These are phyloP conservation scores for Linum tenue DNA, from an alignment of 345 rosid genomes.

Conservation along the genomic window DNA sequence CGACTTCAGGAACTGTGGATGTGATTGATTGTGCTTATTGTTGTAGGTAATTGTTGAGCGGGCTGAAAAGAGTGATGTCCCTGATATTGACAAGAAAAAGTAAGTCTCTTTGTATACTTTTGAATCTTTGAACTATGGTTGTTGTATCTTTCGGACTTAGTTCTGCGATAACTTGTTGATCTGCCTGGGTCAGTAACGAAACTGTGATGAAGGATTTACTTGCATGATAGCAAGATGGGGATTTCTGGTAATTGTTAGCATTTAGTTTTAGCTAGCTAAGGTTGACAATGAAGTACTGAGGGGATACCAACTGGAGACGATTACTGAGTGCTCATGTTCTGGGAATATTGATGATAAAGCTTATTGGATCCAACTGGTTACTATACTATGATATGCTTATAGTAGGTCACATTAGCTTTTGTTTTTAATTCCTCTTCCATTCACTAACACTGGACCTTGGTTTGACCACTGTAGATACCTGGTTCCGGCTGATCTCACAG, in stretches of 20 bases:
- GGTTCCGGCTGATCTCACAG: constrained; percentile 10
- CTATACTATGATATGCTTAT: no score
- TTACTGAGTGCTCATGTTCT: no score
- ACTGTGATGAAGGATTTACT: neutral
- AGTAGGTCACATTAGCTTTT: neutral
- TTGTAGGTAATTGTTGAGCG: constrained; percentile 41
- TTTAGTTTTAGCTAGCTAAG: no score
- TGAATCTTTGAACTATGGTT: neutral
- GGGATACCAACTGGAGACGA: no score
- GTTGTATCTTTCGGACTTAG: neutral
- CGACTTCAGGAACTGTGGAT: neutral
- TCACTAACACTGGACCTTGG: neutral
- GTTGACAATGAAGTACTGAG: no score
- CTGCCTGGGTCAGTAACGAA: neutral
- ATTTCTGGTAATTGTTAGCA: neutral
- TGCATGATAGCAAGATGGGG: neutral
- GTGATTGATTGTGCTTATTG: neutral
- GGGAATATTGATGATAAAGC: no score
- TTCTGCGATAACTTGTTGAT: neutral
- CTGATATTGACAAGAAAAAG: constrained; percentile 45
- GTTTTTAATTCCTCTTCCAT: neutral
- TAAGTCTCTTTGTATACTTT: constrained; percentile 14
- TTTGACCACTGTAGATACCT: constrained; percentile 6
- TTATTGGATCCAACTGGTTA: no score
- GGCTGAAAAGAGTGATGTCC: constrained; percentile 43